A percentile compares a stretch with the other conserved stretches of the same genome.
These are phyloP conservation scores for Cudoniella acicularis DNA, from an alignment of 495 filamentous ascomycete genomes.

Conservation along the genomic window DNA sequence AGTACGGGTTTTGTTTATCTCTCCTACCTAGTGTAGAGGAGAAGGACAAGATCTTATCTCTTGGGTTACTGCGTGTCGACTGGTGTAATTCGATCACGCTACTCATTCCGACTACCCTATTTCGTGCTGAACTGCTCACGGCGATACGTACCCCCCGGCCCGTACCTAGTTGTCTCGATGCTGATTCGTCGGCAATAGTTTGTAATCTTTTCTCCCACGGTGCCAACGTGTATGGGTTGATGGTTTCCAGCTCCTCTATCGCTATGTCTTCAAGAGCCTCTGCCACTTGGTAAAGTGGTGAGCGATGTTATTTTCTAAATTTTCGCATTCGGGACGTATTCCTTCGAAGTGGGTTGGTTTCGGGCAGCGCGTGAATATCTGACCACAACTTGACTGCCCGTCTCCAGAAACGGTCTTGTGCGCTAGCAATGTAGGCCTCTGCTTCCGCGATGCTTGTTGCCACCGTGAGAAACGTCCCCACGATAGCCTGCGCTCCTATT, in stretches of 20 bases:
- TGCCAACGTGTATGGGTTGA: slow-evolving; percentile 6
- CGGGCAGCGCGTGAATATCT: slow-evolving; percentile 8
- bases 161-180: not conserved
- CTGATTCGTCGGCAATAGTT: not conserved
- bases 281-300: not conserved
- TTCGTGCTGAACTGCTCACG: slow-evolving; percentile 7
- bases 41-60: not conserved
- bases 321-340: slow-evolving; percentile 12
- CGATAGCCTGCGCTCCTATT: slow-evolving; percentile 32
- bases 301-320: slow-evolving; percentile 10
- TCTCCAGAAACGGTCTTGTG: not conserved
- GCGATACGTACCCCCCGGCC: slow-evolving; percentile 1
- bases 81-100: not conserved
- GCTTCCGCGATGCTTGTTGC: slow-evolving; percentile 28
- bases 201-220: slow-evolving; percentile 13
- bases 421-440: slow-evolving; percentile 15
- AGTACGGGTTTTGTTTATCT: not conserved
- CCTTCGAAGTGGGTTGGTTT: slow-evolving; percentile 11
- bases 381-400: slow-evolving; percentile 10
- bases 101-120: slow-evolving; percentile 10
- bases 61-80: not conserved
- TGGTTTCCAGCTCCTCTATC: slow-evolving; percentile 10
- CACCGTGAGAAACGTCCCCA: slow-evolving; percentile 27
- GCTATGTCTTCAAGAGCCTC: not conserved
- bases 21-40: not conserved